Evolutionary conservation across 805 yeast species (phyloP), one percentile per base, ranked within the genome.

Genomic region (Cyberlindnera meyerae): DNA sequence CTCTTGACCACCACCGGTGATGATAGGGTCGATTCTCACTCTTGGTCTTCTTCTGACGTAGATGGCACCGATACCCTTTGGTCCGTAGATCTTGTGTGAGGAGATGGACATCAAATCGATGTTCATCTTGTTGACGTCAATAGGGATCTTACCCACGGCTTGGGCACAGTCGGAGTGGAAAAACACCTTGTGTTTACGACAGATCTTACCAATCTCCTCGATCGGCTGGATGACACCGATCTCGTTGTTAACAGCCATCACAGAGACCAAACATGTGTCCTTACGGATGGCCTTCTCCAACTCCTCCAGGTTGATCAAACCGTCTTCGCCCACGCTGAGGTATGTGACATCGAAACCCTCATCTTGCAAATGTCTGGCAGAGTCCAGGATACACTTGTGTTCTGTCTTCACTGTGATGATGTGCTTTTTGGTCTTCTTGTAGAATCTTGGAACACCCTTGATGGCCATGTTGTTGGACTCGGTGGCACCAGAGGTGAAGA

Each of bases 91-190:
- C 67, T 93, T 93, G 66, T 93, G 98, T 2, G 96, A 89, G 1
- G 96, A 86, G 43, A 93, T 83, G 16, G 96, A 87, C 80, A 93
- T 69, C 48, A 90, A 65, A 62, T 93, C 98, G 51, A 93, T 85
- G 61, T 93, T 89, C 80, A 79, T 77, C 51, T 82, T 83, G 66
- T 93, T 88, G 44, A 93, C 98, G 58, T 93, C 96, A 38, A 93
- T 64, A 39, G 87, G 86, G 39, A 93, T 77, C 63, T 93, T 93
- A 44, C 98, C 98, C 57, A 79, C 86, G 4, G 96, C 97, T 66
- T 93, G 98, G 12, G 98, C 98, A 39, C 84, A 94, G 59, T 93
- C 98, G 9, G 97, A 82, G 66, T 93, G 98, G 81, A 93, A 93
- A 56, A 89, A 93, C 27, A 93, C 82, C 67, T 93, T 93, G 59